Percentiles rank a stretch among this genome's conserved stretches.
Evolutionary conservation across 2,329 filamentous ascomycete genomes (phyloP).

Genomic region (Podosphaera fusca): DNA sequence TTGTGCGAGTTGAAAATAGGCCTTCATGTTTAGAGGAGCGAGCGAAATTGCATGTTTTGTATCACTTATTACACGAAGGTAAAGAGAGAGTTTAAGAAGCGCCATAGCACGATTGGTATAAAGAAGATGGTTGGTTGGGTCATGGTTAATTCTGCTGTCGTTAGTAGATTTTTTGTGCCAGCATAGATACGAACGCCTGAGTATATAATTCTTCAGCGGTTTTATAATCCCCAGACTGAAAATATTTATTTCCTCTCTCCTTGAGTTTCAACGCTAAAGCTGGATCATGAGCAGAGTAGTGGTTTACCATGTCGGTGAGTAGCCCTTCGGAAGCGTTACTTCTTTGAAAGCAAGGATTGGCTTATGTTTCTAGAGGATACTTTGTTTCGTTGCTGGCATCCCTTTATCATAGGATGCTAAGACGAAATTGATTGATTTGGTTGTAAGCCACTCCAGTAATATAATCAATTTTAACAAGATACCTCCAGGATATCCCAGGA

Average conservation of each 20-base stretch:
- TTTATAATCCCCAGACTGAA: slow-evolving; percentile 38
- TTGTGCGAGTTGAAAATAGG: slow-evolving; percentile 61
- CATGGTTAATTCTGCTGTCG: slow-evolving; percentile 42
- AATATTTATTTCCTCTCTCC: slow-evolving; percentile 24
- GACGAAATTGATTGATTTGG: not conserved
- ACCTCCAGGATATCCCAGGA: too few species aligned
- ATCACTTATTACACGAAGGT: slow-evolving; percentile 54
- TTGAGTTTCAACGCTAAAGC: slow-evolving; percentile 12
- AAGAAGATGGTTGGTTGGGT: slow-evolving; percentile 52
- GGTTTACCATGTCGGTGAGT: slow-evolving; percentile 8
- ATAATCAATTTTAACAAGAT: too few species aligned
- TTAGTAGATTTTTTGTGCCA: not conserved
- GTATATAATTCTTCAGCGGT: slow-evolving; percentile 49
- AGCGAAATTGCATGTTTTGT: slow-evolving; percentile 46
- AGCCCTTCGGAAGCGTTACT: not conserved
- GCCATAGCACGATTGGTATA: slow-evolving; percentile 82
- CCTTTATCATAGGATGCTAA: not conserved
- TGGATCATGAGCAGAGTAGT: slow-evolving; percentile 5
- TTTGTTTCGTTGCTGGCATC: too few species aligned
- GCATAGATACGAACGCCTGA: slow-evolving; percentile 30
- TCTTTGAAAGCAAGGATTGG: too few species aligned
- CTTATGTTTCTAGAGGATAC: too few species aligned
- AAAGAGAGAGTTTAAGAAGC: slow-evolving; percentile 49
- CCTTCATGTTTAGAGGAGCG: slow-evolving; percentile 37
- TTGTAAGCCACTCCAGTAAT: too few species aligned